phyloP scores from a whole-genome alignment of 2,329 filamentous ascomycete species.

The Macrophomina pseudophaseolina region DNA sequence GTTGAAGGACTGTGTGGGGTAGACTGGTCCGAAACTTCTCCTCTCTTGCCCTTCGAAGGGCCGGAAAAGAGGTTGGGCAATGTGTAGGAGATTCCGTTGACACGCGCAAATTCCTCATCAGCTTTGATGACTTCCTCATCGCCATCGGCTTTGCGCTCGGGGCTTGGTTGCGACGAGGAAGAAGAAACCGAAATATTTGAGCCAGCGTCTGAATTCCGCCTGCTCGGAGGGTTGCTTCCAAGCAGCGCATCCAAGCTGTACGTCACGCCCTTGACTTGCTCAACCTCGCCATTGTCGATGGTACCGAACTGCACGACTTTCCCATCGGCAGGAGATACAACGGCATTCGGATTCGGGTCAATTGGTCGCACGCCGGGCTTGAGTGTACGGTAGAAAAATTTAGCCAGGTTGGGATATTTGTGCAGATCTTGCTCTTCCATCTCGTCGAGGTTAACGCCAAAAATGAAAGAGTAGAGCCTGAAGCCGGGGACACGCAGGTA shows the following conservation, averaged over 20 bases:
- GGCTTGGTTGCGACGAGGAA: constrained; percentile 43
- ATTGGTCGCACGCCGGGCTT: constrained; percentile 88
- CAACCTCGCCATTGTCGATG: constrained; percentile 92
- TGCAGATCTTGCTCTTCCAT: constrained; percentile 87
- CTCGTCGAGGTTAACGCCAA: constrained; percentile 89
- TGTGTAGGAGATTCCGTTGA: constrained; percentile 96
- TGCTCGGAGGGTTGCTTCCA: constrained; percentile 55
- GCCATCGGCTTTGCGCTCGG: constrained; percentile 37
- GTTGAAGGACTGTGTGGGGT: constrained; percentile 70
- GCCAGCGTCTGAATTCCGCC: constrained; percentile 52
- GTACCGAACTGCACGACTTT: constrained; percentile 88
- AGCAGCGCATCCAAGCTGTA: constrained; percentile 94
- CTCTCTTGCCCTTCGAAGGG: constrained; percentile 50
- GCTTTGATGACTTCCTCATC: constrained; percentile 71
- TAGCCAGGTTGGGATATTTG: constrained; percentile 87
- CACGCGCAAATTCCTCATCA: constrained; percentile 89
- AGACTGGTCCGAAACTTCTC: constrained; percentile 74
- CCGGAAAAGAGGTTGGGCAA: constrained; percentile 87
- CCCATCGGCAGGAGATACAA: constrained; percentile 89
- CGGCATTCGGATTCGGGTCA: constrained; percentile 77
- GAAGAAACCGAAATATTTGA: constrained; percentile 42
- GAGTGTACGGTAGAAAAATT: constrained; percentile 95
- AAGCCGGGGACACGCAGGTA: constrained; percentile 88
- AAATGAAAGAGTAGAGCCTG: constrained; percentile 86
- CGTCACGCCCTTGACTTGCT: constrained; percentile 98